A percentile compares a stretch with the other conserved stretches of the same genome.
These are phyloP conservation scores for Magnolia sinica DNA, from an alignment of 164 flowering plant species.

Conservation along the genomic window DNA sequence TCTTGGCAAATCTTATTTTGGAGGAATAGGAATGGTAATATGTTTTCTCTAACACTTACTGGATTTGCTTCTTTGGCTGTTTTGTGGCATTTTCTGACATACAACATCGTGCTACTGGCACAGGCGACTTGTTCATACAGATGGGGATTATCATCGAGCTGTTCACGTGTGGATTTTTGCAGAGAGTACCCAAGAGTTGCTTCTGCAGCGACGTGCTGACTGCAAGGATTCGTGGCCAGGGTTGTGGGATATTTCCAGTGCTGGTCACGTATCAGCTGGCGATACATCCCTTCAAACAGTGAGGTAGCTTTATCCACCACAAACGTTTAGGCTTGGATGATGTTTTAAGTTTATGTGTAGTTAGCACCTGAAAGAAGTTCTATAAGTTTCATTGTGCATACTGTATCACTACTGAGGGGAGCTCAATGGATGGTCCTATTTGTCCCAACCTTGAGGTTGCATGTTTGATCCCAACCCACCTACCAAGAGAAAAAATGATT, in stretches of 20 bases:
- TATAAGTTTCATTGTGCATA: not conserved
- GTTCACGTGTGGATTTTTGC: constrained; percentile 85
- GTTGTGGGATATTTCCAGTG: constrained; percentile 91
- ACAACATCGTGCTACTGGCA: not conserved
- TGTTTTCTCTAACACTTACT: not conserved
- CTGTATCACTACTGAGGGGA: not conserved
- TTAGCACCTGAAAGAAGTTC: not conserved
- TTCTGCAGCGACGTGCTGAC: constrained; percentile 80
- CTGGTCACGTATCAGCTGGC: constrained; percentile 93
- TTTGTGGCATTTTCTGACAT: not conserved
- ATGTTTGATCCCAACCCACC: not conserved
- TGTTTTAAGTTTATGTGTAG: too few species aligned
- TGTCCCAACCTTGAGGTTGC: not conserved
- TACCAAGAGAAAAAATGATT: too few species aligned
- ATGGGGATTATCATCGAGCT: constrained; percentile 89
- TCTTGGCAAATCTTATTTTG: not conserved
- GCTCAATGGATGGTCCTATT: not conserved
- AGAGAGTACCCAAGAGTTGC: constrained; percentile 79
- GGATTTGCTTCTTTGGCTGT: not conserved
- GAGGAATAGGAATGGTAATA: not conserved
- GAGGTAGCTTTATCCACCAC: constrained; percentile 31
- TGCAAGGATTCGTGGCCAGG: constrained; percentile 93
- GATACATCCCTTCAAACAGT: constrained; percentile 82
- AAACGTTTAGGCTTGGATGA: not conserved
- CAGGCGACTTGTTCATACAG: constrained; percentile 74